These are phyloP conservation scores for Hypoxylon rickii DNA, from an alignment of 495 filamentous ascomycete species.

Conservation along the genomic window DNA sequence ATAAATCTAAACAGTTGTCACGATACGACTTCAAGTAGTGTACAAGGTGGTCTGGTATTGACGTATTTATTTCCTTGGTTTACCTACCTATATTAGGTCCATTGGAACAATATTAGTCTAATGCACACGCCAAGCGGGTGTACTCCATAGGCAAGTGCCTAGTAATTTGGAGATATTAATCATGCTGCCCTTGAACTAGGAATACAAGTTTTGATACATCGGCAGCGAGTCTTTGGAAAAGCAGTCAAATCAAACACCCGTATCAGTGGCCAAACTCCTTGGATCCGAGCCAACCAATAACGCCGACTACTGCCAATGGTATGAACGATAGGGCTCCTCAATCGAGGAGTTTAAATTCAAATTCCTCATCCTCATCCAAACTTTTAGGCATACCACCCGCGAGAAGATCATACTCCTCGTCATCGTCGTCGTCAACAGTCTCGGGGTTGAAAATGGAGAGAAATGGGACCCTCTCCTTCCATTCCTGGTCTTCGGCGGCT, in stretches of 20 bases:
- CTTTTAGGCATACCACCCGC: constrained; percentile 16
- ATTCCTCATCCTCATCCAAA: constrained; percentile 44
- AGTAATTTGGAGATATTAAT: background rate
- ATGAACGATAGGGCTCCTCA: constrained; percentile 12
- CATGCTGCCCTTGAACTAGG: constrained; percentile 4
- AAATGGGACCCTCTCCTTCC: constrained; percentile 46
- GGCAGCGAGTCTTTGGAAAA: background rate
- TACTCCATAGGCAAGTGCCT: background rate
- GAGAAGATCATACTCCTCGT: constrained; percentile 27
- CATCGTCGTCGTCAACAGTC: constrained; percentile 41
- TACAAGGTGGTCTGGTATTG: no score
- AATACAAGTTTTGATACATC: constrained; percentile 11
- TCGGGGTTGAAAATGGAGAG: constrained; percentile 51
- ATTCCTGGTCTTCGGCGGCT: constrained; percentile 31
- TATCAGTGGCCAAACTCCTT: constrained; percentile 7
- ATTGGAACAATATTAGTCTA: no score
- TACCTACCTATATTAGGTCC: no score
- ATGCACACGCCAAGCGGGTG: no score
- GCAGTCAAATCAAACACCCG: background rate
- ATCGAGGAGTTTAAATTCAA: constrained; percentile 48
- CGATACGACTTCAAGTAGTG: no score
- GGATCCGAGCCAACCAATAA: constrained; percentile 1
- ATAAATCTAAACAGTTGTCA: background rate
- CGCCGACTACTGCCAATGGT: constrained; percentile 4
- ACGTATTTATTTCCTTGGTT: no score